Base-by-base conservation (phyloP, 2,329 filamentous ascomycete species). In the Purpureocillium lavendulum region DNA sequence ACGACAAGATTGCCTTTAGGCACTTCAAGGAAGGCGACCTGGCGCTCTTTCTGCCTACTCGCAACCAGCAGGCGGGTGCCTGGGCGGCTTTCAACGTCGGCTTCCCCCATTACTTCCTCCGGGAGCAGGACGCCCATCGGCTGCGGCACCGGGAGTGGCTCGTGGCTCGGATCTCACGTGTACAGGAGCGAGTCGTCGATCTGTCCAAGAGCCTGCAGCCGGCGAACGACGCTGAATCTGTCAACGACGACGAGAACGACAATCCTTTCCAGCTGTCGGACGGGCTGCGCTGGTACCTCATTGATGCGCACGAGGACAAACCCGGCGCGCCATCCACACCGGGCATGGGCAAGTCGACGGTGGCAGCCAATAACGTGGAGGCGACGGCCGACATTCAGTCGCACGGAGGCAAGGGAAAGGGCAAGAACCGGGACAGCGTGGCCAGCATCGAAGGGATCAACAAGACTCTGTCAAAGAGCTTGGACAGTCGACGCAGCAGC, bases 1-100 rank as follows among this genome's bases (percentile, higher is more conserved):
- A 95, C 52, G 87, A 95, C 50, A 97, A 97, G 68, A 96, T 98
- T 55, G 89, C 92, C 2, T 96, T 92, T 58, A 83, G 84, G 44
- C 82, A 90, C 37, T 98, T 98, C 69, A 97, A 96, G 56, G 89
- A 96, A 60, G 90, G 92, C 7, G 92, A 98, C 55, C 72, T 98
- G 12, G 92, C 90, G 11, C 64, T 98, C 2, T 98, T 98, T 66
- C 66, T 98, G 31, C 92, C 92, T 0, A 98, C 92, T 0, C 76
- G 90, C 29, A 97, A 96, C 57, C 89, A 97, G 62, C 86, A 85
- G 30, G 92, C 88, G 4, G 84, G 90, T 13, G 90, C 92, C 1
- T 98, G 92, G 92, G 92, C 92, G 5, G 92, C 92, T 1, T 98
- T 98, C 73, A 98, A 98, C 53, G 86, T 98, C 26, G 90, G 89